A percentile compares a stretch with the other conserved stretches of the same genome.
Evolutionary conservation across 1,284 basidiomycete genomes (phyloP).

Genomic region (Cutaneotrichosporon arboriforme): DNA sequence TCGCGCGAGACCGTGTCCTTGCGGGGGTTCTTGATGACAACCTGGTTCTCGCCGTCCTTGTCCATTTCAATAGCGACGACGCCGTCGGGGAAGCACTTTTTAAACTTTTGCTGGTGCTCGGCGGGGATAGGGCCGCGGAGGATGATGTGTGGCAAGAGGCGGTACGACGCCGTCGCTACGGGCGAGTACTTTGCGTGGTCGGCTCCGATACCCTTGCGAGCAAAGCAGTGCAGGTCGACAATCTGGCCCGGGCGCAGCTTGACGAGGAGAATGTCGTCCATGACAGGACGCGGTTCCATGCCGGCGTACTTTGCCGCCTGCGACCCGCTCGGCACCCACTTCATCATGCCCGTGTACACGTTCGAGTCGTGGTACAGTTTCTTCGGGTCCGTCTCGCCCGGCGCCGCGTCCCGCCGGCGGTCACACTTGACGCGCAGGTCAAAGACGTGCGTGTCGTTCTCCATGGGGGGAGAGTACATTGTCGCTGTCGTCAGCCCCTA

Average conservation of each 20-base stretch:
- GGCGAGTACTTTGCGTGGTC: constrained; percentile 97
- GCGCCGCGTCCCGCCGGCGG: constrained; percentile 53
- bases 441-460: constrained; percentile 91
- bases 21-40: constrained; percentile 58
- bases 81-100: constrained; percentile 79
- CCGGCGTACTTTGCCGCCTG: constrained; percentile 55
- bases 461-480: constrained; percentile 60
- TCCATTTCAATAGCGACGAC: constrained; percentile 68
- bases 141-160: constrained; percentile 80
- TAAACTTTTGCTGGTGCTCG: constrained; percentile 67
- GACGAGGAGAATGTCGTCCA: constrained; percentile 83
- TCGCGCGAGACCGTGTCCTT: constrained; percentile 90
- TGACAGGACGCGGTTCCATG: constrained; percentile 49
- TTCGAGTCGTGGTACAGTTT: constrained; percentile 61
- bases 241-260: constrained; percentile 79
- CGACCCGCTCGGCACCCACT: constrained; percentile 81
- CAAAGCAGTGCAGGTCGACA: constrained; percentile 79
- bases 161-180: constrained; percentile 97
- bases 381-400: constrained; percentile 59
- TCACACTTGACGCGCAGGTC: constrained; percentile 68
- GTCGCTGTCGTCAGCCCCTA: constrained; percentile 27
- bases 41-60: constrained; percentile 48
- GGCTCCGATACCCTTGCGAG: constrained; percentile 78
- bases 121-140: constrained; percentile 64
- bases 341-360: constrained; percentile 72